Conservation (phyloP, 176 grass and related monocot genomes). For the Bromus sterilis region DNA sequence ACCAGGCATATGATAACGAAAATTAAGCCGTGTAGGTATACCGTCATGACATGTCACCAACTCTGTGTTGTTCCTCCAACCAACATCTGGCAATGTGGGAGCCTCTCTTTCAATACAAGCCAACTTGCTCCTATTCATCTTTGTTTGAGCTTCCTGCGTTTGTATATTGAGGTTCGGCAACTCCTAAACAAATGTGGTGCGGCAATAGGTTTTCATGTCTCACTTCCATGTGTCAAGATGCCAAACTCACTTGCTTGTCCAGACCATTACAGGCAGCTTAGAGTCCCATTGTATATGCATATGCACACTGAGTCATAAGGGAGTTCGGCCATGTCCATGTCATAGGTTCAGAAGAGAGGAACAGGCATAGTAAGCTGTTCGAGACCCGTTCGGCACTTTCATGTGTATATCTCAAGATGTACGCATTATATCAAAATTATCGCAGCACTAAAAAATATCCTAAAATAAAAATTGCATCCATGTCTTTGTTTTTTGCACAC, state of each 20-base stretch:
- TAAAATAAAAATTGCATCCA: too few species aligned
- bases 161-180: background rate
- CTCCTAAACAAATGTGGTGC: background rate
- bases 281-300: background rate
- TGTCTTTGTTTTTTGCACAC: too few species aligned
- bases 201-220: background rate
- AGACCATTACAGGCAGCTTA: background rate
- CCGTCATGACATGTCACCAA: constrained; percentile 7
- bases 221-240: background rate
- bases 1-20: constrained; percentile 3
- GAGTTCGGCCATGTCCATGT: too few species aligned
- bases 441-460: too few species aligned
- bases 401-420: too few species aligned
- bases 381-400: too few species aligned
- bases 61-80: constrained; percentile 21
- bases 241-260: constrained; percentile 1
- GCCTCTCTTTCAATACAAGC: background rate
- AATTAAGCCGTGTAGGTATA: background rate
- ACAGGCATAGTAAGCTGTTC: too few species aligned
- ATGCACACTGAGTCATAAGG: too few species aligned
- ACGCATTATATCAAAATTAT: too few species aligned
- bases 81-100: background rate
- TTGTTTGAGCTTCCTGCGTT: background rate
- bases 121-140: background rate
- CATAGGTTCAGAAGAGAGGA: too few species aligned